Percentiles rank a stretch among this genome's conserved stretches.
Evolutionary conservation across 257 asterid genomes (phyloP).

Genomic region (Agastache rugosa): DNA sequence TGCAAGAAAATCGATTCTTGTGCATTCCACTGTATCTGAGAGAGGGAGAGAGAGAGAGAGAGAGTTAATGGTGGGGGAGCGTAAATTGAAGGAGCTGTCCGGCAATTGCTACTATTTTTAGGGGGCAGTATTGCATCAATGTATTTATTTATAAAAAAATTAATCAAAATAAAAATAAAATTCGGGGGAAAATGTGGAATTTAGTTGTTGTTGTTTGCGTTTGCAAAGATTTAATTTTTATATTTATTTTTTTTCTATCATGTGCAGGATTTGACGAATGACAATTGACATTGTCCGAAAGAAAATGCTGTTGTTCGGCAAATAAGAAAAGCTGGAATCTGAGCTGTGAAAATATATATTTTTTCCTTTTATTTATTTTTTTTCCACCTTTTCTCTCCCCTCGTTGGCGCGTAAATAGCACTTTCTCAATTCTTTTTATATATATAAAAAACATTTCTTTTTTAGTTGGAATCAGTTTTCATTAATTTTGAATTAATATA

Average conservation of each 20-base stretch:
- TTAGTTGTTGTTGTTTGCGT: constrained; percentile 36
- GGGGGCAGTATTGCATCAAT: constrained; percentile 15
- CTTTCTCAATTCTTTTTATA: neutral
- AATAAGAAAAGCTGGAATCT: constrained; percentile 46
- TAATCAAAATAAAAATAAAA: neutral
- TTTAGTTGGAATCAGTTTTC: neutral
- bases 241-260: constrained; percentile 4
- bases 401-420: constrained; percentile 18
- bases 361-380: neutral
- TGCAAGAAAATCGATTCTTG: constrained; percentile 45
- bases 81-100: constrained; percentile 42
- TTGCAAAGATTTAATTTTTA: neutral
- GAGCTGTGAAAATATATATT: constrained; percentile 43
- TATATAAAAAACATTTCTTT: neutral
- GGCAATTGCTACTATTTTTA: constrained; percentile 40
- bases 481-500: neutral
- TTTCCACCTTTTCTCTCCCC: neutral
- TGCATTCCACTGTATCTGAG: constrained; percentile 35
- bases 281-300: constrained; percentile 37
- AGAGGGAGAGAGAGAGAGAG: constrained; percentile 39
- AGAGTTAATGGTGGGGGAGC: constrained; percentile 36
- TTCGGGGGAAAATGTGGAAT: constrained; percentile 18
- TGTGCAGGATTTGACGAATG: constrained; percentile 46
- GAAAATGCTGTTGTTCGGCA: constrained; percentile 36
- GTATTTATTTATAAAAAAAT: neutral